A percentile compares a stretch with the other conserved stretches of the same genome.
phyloP scores from a whole-genome alignment of 345 rosid genomes.

The Lagerstroemia speciosa region DNA sequence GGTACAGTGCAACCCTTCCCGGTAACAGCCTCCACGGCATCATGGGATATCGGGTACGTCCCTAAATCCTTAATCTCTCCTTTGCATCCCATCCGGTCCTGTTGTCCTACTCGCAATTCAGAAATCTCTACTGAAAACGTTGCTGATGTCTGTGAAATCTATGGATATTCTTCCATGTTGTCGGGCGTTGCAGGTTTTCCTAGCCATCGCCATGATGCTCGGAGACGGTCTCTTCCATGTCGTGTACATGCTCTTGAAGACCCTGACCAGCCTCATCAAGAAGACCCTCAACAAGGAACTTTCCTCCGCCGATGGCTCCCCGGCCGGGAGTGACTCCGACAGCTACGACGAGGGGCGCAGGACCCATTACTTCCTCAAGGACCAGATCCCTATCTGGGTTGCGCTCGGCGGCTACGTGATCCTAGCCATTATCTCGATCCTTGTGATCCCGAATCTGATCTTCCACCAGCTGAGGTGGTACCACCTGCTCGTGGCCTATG shows the following conservation, averaged over 20 bases:
- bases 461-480: conserved; percentile 70
- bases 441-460: conserved; percentile 44
- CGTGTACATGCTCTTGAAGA: too few relatives aligned
- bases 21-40: conserved; percentile 61
- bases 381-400: conserved; percentile 57
- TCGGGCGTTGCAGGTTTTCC: conserved; percentile 34
- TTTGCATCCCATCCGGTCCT: background rate
- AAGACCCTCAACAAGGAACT: too few relatives aligned
- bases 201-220: too few relatives aligned
- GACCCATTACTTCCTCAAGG: conserved; percentile 54
- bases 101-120: too few relatives aligned
- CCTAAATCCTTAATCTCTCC: background rate
- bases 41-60: conserved; percentile 62
- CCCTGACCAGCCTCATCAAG: too few relatives aligned
- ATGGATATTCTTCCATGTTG: background rate
- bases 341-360: conserved; percentile 40
- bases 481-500: conserved; percentile 55
- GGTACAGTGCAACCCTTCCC: conserved; percentile 46
- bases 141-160: too few relatives aligned
- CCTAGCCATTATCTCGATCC: conserved; percentile 43
- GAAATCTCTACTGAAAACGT: too few relatives aligned
- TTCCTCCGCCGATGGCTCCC: background rate
- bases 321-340: background rate
- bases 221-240: too few relatives aligned
- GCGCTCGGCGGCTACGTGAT: conserved; percentile 45